Base-by-base conservation (phyloP, 2,329 filamentous ascomycete species). In the Geosmithia putterillii region DNA sequence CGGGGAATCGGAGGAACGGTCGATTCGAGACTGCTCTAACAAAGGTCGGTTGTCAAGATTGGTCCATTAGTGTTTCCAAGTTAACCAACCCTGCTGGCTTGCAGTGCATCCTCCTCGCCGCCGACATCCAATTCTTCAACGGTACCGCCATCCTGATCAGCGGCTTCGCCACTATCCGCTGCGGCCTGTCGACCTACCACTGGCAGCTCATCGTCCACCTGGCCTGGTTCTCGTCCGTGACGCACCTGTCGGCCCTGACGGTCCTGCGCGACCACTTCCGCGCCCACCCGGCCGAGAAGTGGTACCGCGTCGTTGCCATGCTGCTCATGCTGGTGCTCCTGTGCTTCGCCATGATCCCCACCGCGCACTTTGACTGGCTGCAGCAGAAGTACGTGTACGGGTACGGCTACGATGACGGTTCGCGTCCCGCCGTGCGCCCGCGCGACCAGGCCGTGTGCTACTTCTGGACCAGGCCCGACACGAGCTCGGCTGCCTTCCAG, bases 191-290 rank as follows among this genome's bases (percentile, higher is more conserved):
- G 9, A 43, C 48, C 0, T 57, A 55, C 32, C 52, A 63, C 34
- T 61, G 54, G 57, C 47, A 56, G 25, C 45, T 57, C 1, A 47
- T 56, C 9, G 52, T 56, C 14, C 46, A 56, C 23, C 45, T 62
- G 0, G 57, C 54, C 1, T 63, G 58, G 59, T 55, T 62, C 38
- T 54, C 57, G 4, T 50, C 50, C 6, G 17, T 58, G 2, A 63
- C 58, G 0, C 59, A 63, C 35, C 46, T 62, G 22, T 40, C 34
- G n/a, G 42, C 36, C 21, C 42, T 44, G 21, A 44, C 36, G 17
- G 37, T 40, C 22, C 20, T 40, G 4, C 42, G 42, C 4, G 23
- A 21, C 15, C 40, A 44, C 19, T 23, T 44, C 14, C 37, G 40
- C 15, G 20, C 21, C 8, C 34, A 40, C 17, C 42, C 42, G 6